A percentile compares a stretch with the other conserved stretches of the same genome.
Conservation (phyloP, 495 filamentous ascomycete species). For the Annulohypoxylon moriforme region DNA sequence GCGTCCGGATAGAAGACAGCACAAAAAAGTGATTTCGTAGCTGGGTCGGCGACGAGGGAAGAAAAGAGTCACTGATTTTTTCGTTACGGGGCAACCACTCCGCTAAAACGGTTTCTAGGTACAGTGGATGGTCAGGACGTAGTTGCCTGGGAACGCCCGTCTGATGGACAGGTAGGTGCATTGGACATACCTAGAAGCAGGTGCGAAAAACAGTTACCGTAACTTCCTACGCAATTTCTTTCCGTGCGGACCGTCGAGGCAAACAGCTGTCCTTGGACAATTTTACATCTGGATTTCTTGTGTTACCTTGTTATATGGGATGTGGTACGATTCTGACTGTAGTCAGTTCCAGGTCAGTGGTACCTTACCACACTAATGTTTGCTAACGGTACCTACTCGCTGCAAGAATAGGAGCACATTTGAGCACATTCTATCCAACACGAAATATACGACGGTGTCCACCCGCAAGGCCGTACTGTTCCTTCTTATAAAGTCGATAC, state of each 20-base stretch:
- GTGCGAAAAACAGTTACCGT: neutral
- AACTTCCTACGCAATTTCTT: neutral
- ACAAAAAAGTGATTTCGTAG: neutral
- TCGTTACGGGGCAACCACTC: neutral
- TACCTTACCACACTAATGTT: conserved; percentile 12
- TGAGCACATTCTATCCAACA: conserved; percentile 26
- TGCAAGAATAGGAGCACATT: conserved; percentile 20
- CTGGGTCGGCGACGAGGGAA: neutral
- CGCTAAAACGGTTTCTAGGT: neutral
- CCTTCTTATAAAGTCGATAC: neutral
- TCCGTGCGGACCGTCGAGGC: neutral
- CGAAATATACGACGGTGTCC: neutral
- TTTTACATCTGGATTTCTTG: neutral
- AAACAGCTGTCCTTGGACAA: neutral
- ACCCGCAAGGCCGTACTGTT: neutral
- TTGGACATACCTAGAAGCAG: neutral
- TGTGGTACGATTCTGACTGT: neutral
- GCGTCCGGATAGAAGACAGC: neutral
- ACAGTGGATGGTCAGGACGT: neutral
- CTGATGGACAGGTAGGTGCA: neutral
- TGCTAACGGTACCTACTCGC: conserved; percentile 1
- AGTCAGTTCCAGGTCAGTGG: neutral
- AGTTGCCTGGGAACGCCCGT: neutral
- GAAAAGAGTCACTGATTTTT: neutral
- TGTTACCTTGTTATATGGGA: neutral